Conservation (phyloP, 2,329 filamentous ascomycete species). For the Xylariaceae sp. region DNA sequence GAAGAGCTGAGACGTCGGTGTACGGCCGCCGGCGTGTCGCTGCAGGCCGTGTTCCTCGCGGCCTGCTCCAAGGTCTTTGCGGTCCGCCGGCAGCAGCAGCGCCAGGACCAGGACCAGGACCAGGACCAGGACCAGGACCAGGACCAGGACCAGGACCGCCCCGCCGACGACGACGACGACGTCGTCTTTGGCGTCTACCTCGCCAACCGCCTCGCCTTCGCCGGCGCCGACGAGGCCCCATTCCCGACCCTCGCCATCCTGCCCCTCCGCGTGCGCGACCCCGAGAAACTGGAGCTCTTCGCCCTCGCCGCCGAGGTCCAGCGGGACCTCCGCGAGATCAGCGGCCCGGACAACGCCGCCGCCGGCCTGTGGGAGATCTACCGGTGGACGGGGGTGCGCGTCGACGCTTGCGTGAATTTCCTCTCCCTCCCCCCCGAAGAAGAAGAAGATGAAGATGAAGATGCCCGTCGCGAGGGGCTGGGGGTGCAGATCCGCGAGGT, state of each 20-base stretch:
- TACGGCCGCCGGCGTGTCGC: constrained; percentile 47
- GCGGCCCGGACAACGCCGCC: constrained; percentile 42
- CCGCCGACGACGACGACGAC: constrained; percentile 20
- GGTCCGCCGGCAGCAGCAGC: constrained; percentile 2
- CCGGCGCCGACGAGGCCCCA: constrained; percentile 37
- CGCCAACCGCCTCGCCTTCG: constrained; percentile 59
- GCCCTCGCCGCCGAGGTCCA: constrained; percentile 57
- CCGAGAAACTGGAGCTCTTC: constrained; percentile 28
- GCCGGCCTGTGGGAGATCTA: constrained; percentile 64
- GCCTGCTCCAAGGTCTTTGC: constrained; percentile 48
- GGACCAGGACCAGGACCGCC: neutral
- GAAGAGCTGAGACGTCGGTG: constrained; percentile 12
- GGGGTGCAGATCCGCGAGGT: too few relatives aligned
- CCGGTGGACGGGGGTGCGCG: constrained; percentile 63
- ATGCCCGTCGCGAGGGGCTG: too few relatives aligned
- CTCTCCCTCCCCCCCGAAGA: constrained; percentile 47
- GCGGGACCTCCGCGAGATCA: constrained; percentile 56
- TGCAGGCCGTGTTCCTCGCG: constrained; percentile 72
- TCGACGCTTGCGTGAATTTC: constrained; percentile 79
- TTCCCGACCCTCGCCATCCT: constrained; percentile 75
- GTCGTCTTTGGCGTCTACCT: constrained; percentile 74
- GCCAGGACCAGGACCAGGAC: too few relatives aligned
- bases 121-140: neutral
- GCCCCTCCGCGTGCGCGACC: constrained; percentile 52
- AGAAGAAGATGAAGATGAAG: too few relatives aligned